phyloP scores from a whole-genome alignment of 306 rosid species.

The Lupinus albus region DNA sequence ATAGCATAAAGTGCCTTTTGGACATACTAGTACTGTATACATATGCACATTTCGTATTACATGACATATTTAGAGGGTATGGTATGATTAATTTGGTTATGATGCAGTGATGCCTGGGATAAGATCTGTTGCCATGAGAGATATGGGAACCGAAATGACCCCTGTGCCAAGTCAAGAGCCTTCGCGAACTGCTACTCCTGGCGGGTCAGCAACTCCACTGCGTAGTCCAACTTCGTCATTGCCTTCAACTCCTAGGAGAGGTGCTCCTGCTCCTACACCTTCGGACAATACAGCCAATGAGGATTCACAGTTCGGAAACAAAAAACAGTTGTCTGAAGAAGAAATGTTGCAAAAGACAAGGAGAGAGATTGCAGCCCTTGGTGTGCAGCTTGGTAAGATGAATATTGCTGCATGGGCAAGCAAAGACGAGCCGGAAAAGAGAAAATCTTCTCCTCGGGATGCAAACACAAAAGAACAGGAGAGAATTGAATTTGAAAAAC shows the following conservation, averaged over 20 bases:
- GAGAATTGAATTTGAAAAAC: conserved; percentile 69
- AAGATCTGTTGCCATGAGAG: conserved; percentile 95
- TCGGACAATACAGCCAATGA: conserved; percentile 39
- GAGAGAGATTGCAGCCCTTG: conserved; percentile 90
- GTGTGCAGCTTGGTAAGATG: conserved; percentile 88
- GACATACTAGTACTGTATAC: not conserved
- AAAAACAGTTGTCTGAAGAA: conserved; percentile 69
- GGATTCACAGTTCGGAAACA: conserved; percentile 49
- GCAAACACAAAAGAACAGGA: conserved; percentile 49
- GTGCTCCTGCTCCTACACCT: conserved; percentile 75
- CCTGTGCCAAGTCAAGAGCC: conserved; percentile 93
- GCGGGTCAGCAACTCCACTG: conserved; percentile 75
- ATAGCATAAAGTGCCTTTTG: not conserved
- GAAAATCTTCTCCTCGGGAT: conserved; percentile 42
- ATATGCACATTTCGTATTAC: not conserved
- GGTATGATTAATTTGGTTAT: conserved; percentile 36
- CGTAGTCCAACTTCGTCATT: conserved; percentile 81
- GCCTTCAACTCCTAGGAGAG: conserved; percentile 89
- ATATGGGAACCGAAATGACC: conserved; percentile 99
- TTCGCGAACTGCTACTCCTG: conserved; percentile 82
- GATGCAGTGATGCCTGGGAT: conserved; percentile 66
- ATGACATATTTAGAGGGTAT: not conserved
- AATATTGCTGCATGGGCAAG: conserved; percentile 97
- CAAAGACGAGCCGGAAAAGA: conserved; percentile 66
- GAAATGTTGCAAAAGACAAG: conserved; percentile 85